A percentile compares a stretch with the other conserved stretches of the same genome.
Conservation (phyloP, 768 basidiomycete species). For the Leccinum uliginosum region DNA sequence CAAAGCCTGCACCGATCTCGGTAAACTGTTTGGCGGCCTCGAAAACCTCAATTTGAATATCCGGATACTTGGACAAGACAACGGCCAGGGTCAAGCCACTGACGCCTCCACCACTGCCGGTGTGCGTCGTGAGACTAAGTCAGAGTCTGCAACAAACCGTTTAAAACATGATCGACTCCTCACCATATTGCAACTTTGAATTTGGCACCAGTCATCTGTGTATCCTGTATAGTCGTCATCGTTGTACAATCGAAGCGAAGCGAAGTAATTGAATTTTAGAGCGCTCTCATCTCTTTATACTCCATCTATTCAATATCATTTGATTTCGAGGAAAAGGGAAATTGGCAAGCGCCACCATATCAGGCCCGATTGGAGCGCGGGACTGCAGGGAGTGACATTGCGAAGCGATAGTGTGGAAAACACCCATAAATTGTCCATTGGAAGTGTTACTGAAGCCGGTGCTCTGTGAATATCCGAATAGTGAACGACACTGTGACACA, state of each 20-base stretch:
- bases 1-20: slow-evolving; percentile 63
- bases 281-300: background rate
- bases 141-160: background rate
- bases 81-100: slow-evolving; percentile 38
- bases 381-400: background rate
- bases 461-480: background rate
- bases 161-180: background rate
- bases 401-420: background rate
- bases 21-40: slow-evolving; percentile 47
- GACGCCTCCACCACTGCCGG: slow-evolving; percentile 38
- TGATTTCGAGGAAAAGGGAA: background rate
- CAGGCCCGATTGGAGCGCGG: background rate
- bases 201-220: background rate
- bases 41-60: slow-evolving; percentile 55
- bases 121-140: background rate
- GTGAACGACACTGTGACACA: background rate
- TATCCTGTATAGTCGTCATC: background rate
- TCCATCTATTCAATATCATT: background rate
- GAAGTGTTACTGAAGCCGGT: background rate
- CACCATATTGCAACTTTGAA: background rate
- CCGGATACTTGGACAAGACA: slow-evolving; percentile 37
- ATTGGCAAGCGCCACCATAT: background rate
- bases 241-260: background rate
- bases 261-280: background rate
- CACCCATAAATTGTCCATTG: background rate